Conservation (phyloP, 2,329 filamentous ascomycete species). For the Aaosphaeria pasadenensis region DNA sequence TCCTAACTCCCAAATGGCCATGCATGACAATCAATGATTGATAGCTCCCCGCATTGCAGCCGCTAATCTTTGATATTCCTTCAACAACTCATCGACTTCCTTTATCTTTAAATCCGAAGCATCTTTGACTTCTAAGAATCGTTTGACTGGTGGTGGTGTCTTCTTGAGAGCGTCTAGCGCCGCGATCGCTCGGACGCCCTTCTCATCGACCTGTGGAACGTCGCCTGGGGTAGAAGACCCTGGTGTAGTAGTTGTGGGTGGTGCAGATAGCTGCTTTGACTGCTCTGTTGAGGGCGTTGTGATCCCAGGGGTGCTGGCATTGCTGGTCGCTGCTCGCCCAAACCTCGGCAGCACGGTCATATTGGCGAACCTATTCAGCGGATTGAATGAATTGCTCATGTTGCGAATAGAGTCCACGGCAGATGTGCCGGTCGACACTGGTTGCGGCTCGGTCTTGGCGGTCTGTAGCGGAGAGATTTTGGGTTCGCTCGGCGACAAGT, state of each 20-base stretch:
- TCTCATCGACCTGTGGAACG: constrained; percentile 20
- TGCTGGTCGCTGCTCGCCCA: constrained; percentile 53
- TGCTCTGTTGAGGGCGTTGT: constrained; percentile 37
- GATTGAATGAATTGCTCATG: constrained; percentile 77
- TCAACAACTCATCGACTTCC: constrained; percentile 47
- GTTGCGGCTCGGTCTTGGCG: constrained; percentile 22
- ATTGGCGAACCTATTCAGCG: constrained; percentile 72
- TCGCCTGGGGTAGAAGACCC: constrained; percentile 13
- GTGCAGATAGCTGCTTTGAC: constrained; percentile 20
- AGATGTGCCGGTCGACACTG: constrained; percentile 44
- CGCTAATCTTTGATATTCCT: constrained; percentile 44
- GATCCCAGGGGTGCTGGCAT: constrained; percentile 40
- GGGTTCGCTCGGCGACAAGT: constrained; percentile 20
- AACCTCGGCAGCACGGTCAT: constrained; percentile 76
- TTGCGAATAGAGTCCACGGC: constrained; percentile 80
- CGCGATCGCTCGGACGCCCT: constrained; percentile 40
- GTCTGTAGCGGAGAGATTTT: constrained; percentile 18
- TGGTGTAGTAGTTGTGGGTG: constrained; percentile 16
- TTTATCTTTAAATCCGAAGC: constrained; percentile 45
- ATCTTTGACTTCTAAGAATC: constrained; percentile 46
- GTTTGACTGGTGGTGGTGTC: constrained; percentile 45
- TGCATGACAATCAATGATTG: constrained; percentile 16
- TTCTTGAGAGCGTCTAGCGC: constrained; percentile 45
- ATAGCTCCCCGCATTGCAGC: constrained; percentile 43
- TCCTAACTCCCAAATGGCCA: neutral